Base-by-base conservation (phyloP, 1,284 basidiomycete species). In the Apiotrichum siamense region DNA sequence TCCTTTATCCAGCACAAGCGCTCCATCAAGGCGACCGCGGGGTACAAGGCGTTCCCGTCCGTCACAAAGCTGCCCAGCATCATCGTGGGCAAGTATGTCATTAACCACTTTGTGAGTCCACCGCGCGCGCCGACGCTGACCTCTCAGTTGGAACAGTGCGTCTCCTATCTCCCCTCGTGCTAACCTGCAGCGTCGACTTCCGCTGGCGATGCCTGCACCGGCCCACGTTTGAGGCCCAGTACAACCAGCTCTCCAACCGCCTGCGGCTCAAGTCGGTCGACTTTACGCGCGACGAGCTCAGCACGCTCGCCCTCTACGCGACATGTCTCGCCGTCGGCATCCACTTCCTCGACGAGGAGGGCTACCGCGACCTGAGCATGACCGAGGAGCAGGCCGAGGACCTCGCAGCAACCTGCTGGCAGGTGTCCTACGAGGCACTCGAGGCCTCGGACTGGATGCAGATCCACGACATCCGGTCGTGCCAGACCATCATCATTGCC, bases 391-490 rank as follows among this genome's bases (percentile, higher is more conserved):
- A 65, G 48, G 58, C 58, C 2, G 57, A 62, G 46, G 58, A 57
- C 18, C 40, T 69, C 20, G 61, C 66, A 1, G 57, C 54, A n/a
- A 58, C 48, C 12, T 62, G 60, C 48, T 62, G 60, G 60, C 39
- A 58, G 3, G 49, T 60, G 27, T 55, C 56, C 33, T 58, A 58
- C 43, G 42, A 52, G 27, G 58, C 61, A 0, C 44, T 62, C 47
- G 61, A 59, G 33, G 59, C 57, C 21, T 54, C 50, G 27, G 61
- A 62, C 35, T 62, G 61, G 61, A 60, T 62, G 58, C 61, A 62
- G 45, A 52, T 58, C 24, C 61, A 62, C 51, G 52, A 54, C n/a
- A 57, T 62, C 12, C 53, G 54, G 13, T 50, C 49, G 20, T 46
- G 55, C 24, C 61, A 62, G 48, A 51, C 61, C 1, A 54, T 62